Evolutionary conservation across 148 eudicot genomes (phyloP).

Genomic region (Rhododendron ovatum): DNA sequence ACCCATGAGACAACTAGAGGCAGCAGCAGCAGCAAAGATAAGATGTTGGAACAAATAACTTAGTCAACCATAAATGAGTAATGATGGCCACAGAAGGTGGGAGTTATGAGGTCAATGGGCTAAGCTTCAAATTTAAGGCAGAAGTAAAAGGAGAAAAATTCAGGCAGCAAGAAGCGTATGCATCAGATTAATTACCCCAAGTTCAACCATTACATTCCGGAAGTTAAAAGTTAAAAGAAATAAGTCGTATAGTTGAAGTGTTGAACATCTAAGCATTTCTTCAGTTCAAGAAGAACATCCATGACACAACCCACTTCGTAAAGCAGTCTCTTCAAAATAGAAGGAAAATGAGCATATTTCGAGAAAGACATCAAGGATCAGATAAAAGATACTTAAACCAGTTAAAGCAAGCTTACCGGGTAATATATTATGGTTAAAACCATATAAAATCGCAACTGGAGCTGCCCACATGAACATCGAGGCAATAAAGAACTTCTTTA

Average conservation of each 20-base stretch:
- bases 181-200: background rate
- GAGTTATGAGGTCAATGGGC: background rate
- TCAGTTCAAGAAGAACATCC: background rate
- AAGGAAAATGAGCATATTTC: background rate
- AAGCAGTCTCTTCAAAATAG: background rate
- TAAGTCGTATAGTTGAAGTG: background rate
- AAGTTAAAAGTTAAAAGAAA: background rate
- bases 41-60: background rate
- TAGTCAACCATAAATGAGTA: background rate
- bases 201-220: background rate
- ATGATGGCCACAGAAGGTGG: background rate
- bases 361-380: background rate
- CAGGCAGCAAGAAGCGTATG: background rate
- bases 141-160: background rate
- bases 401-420: slow-evolving; percentile 44
- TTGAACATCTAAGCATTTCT: background rate
- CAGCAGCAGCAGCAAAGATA: background rate
- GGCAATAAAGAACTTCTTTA: slow-evolving; percentile 47
- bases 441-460: slow-evolving; percentile 62
- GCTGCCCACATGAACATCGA: slow-evolving; percentile 66
- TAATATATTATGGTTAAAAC: slow-evolving; percentile 55
- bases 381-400: background rate
- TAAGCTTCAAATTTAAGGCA: background rate
- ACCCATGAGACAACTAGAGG: background rate
- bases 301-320: background rate